Evolutionary conservation across 2,329 filamentous ascomycete species (phyloP).

Genomic region (Penicillium sclerotiorum): DNA sequence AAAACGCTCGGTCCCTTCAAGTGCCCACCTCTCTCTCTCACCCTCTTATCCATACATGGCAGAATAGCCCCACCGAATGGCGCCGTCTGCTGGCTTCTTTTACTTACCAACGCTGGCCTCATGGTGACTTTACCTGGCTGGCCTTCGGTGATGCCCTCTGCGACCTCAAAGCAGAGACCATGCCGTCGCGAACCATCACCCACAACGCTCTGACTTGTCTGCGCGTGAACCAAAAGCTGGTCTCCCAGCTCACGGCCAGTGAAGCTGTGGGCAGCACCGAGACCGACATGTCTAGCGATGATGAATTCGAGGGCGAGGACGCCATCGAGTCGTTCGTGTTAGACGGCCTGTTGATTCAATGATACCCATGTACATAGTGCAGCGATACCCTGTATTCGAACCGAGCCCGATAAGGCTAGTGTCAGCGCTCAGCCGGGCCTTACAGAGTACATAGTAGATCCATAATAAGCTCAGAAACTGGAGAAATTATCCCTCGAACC

Average conservation of each 20-base stretch:
- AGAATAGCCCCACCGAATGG: slow-evolving; percentile 35
- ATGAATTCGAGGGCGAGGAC: slow-evolving; percentile 32
- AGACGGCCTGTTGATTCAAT: slow-evolving; percentile 31
- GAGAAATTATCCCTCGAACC: too few relatives aligned
- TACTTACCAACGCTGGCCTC: slow-evolving; percentile 28
- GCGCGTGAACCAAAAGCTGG: slow-evolving; percentile 35
- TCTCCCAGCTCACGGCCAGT: slow-evolving; percentile 28
- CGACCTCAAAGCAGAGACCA: slow-evolving; percentile 32
- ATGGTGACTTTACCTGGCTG: neutral
- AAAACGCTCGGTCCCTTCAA: slow-evolving; percentile 32
- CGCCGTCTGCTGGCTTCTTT: slow-evolving; percentile 42
- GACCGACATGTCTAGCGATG: slow-evolving; percentile 9
- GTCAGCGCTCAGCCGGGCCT: too few relatives aligned
- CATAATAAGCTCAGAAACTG: too few relatives aligned
- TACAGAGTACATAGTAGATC: neutral
- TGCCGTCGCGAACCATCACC: slow-evolving; percentile 29
- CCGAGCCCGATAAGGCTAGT: too few relatives aligned
- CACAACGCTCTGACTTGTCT: slow-evolving; percentile 34
- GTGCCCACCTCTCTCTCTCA: slow-evolving; percentile 36
- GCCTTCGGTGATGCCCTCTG: slow-evolving; percentile 39
- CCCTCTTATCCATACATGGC: slow-evolving; percentile 39
- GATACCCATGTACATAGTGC: slow-evolving; percentile 1
- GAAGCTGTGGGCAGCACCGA: slow-evolving; percentile 20
- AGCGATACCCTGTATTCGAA: too few relatives aligned
- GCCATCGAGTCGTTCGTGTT: slow-evolving; percentile 32